A percentile compares a stretch with the other conserved stretches of the same genome.
phyloP scores from a whole-genome alignment of 768 basidiomycete species.

The Lentinula sp. region DNA sequence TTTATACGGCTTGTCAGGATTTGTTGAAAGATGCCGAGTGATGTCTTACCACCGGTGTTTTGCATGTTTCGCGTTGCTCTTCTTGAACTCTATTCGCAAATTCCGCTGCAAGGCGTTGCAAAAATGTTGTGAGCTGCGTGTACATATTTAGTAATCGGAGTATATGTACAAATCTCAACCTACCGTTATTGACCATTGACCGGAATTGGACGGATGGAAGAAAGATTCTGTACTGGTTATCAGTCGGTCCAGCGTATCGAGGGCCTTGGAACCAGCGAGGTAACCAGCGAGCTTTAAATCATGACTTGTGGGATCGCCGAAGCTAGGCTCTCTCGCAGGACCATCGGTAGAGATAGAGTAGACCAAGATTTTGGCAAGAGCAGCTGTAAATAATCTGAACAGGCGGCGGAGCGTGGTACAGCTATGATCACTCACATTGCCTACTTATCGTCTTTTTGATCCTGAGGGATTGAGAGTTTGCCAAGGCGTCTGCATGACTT shows the following conservation, averaged over 20 bases:
- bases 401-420: background rate
- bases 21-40: constrained; percentile 11
- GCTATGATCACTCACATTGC: constrained; percentile 37
- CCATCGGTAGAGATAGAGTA: constrained; percentile 89
- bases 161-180: constrained; percentile 10
- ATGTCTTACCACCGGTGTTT: constrained; percentile 61
- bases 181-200: constrained; percentile 70
- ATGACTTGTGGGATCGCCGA: constrained; percentile 17
- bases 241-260: constrained; percentile 82
- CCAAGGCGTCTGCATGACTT: constrained; percentile 60
- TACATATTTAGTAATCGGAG: background rate
- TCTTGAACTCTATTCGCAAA: constrained; percentile 77
- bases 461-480: constrained; percentile 47
- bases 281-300: constrained; percentile 37
- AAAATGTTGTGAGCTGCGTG: constrained; percentile 55
- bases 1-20: background rate
- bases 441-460: constrained; percentile 69
- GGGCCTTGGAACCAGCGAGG: constrained; percentile 78
- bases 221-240: constrained; percentile 91
- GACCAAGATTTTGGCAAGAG: constrained; percentile 79
- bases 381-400: constrained; percentile 34
- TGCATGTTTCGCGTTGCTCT: constrained; percentile 71
- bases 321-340: constrained; percentile 39
- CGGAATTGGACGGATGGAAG: constrained; percentile 94
- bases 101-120: constrained; percentile 67